These are phyloP conservation scores for Solanum sitiens DNA, from an alignment of 257 asterid species.

Conservation along the genomic window DNA sequence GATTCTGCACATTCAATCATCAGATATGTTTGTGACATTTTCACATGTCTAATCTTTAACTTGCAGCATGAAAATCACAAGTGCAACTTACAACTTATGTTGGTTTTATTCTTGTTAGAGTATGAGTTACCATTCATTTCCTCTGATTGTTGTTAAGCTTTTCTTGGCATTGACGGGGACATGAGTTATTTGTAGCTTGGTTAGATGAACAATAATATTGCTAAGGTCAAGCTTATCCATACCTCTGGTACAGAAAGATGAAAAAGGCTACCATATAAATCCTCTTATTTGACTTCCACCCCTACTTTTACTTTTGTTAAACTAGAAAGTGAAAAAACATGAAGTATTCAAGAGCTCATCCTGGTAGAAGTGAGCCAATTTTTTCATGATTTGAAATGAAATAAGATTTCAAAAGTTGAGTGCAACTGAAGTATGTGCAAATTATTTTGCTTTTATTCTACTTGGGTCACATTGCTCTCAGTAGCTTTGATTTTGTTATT, in stretches of 20 bases:
- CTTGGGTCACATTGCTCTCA: background rate
- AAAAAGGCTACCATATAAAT: background rate
- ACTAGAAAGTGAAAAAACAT: background rate
- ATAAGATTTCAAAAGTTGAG: background rate
- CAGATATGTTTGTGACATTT: background rate
- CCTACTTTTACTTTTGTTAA: background rate
- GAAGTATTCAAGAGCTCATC: background rate
- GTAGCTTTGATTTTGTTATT: background rate
- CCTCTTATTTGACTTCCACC: background rate
- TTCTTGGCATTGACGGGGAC: background rate
- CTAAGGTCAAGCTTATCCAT: background rate
- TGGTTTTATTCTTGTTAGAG: background rate
- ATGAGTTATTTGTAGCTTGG: background rate
- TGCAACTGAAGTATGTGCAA: background rate
- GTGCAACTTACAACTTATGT: background rate
- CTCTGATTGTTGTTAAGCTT: background rate
- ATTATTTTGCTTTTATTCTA: background rate
- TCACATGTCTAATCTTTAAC: background rate
- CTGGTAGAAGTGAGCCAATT: background rate
- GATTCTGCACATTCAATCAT: conserved; percentile 1
- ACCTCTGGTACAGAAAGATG: background rate
- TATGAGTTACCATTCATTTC: background rate
- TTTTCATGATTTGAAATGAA: background rate
- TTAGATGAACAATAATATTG: background rate
- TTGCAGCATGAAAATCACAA: background rate